These are phyloP conservation scores for Hymenoscyphus fructigenus DNA, from an alignment of 2,329 filamentous ascomycete species.

Conservation along the genomic window DNA sequence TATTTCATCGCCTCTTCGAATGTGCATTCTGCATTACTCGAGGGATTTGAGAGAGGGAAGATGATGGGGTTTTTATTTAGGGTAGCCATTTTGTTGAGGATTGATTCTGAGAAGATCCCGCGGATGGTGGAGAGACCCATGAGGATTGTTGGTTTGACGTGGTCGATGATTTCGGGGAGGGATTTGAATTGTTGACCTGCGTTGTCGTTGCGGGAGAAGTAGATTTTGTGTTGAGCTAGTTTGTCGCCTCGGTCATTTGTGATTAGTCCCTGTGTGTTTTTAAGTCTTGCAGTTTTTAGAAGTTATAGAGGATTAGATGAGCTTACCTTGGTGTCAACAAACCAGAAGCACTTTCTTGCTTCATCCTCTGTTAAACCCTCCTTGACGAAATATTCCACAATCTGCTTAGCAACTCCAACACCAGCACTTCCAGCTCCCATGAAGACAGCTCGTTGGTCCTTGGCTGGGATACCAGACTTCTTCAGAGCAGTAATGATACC, in stretches of 20 bases:
- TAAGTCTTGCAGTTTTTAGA: conserved; percentile 7
- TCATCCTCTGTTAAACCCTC: conserved; percentile 65
- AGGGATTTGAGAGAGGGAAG: conserved; percentile 83
- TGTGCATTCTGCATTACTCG: conserved; percentile 75
- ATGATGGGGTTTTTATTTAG: conserved; percentile 70
- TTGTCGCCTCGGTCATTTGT: conserved; percentile 69
- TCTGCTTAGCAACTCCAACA: conserved; percentile 81
- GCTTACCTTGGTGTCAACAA: conserved; percentile 59
- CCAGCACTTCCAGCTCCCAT: conserved; percentile 82
- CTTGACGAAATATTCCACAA: conserved; percentile 73
- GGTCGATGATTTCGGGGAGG: conserved; percentile 65
- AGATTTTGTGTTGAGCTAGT: conserved; percentile 61
- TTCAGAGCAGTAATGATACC: conserved; percentile 75
- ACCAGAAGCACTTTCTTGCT: conserved; percentile 68
- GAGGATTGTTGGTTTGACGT: conserved; percentile 75
- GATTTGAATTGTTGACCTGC: conserved; percentile 50
- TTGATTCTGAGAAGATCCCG: conserved; percentile 69
- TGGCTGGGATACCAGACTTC: conserved; percentile 62
- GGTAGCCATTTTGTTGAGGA: conserved; percentile 72
- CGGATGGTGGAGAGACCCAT: conserved; percentile 81
- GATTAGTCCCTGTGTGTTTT: conserved; percentile 57
- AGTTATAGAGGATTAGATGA: not conserved
- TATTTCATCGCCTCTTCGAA: conserved; percentile 74
- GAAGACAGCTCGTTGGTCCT: conserved; percentile 69
- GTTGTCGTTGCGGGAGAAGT: conserved; percentile 40